Conservation (phyloP, 2,329 filamentous ascomycete species). For the Pseudogymnoascus sp. region DNA sequence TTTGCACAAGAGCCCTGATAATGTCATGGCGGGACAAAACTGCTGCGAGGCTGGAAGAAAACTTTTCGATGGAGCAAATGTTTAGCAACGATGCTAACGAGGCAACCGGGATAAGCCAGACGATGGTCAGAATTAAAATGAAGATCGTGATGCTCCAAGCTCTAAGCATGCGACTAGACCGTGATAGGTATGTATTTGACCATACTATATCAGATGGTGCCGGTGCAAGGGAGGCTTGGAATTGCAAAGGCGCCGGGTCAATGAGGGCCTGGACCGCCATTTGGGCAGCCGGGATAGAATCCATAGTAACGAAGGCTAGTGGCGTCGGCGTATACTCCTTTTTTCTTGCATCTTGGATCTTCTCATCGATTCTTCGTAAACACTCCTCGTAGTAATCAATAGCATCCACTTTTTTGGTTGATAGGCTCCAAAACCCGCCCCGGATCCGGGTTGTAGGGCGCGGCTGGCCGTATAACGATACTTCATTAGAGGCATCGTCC, state of each 20-base stretch:
- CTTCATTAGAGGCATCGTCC: constrained; percentile 22
- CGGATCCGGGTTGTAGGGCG: constrained; percentile 66
- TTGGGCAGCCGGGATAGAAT: constrained; percentile 84
- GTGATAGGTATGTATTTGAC: constrained; percentile 81
- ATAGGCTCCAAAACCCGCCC: constrained; percentile 67
- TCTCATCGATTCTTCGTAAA: constrained; percentile 67
- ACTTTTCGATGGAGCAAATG: constrained; percentile 67
- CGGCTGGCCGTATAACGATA: constrained; percentile 36
- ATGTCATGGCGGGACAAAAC: constrained; percentile 61
- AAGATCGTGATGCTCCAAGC: constrained; percentile 78
- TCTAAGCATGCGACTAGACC: constrained; percentile 63
- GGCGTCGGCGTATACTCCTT: constrained; percentile 72
- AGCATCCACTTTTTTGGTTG: constrained; percentile 69
- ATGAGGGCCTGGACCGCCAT: constrained; percentile 95
- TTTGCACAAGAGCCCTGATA: constrained; percentile 70
- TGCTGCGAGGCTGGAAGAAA: constrained; percentile 57
- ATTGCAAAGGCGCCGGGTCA: constrained; percentile 77
- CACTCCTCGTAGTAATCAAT: constrained; percentile 92
- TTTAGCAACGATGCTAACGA: constrained; percentile 73
- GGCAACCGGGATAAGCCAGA: constrained; percentile 80
- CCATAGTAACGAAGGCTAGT: constrained; percentile 94
- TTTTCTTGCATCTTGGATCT: constrained; percentile 60
- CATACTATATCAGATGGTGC: constrained; percentile 90
- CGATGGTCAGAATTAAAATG: constrained; percentile 73
- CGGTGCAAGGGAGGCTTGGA: constrained; percentile 79